A percentile compares a stretch with the other conserved stretches of the same genome.
phyloP scores from a whole-genome alignment of 805 yeast species.

The Candida tallmaniae region DNA sequence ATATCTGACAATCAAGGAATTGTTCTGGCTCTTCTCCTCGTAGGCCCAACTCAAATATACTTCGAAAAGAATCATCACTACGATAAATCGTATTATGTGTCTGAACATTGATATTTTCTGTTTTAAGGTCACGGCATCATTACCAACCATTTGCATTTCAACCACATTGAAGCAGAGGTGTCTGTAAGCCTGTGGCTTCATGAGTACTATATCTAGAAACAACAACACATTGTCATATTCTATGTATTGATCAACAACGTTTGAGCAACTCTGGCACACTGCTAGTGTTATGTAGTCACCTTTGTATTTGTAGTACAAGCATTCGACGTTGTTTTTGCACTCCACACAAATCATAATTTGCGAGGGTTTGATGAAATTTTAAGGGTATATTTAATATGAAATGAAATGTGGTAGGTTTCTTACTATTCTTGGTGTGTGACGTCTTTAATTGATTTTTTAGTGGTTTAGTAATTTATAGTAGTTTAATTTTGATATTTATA shows the following conservation, averaged over 20 bases:
- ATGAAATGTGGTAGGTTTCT: no score
- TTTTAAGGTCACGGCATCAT: neutral
- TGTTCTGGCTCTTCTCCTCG: constrained; percentile 57
- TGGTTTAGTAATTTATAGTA: no score
- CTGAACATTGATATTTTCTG: neutral
- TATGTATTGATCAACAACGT: constrained; percentile 83
- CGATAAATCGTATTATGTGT: constrained; percentile 2
- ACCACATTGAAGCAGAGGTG: constrained; percentile 78
- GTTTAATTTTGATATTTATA: no score
- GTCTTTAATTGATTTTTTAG: no score
- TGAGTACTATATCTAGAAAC: constrained; percentile 74
- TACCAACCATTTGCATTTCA: constrained; percentile 23
- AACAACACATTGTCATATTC: constrained; percentile 84
- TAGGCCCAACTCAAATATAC: constrained; percentile 91
- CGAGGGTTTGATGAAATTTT: no score
- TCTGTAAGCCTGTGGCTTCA: constrained; percentile 84
- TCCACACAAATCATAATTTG: constrained; percentile 96
- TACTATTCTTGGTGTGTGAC: no score
- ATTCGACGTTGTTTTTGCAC: constrained; percentile 58
- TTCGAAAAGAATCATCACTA: constrained; percentile 73
- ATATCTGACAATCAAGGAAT: constrained; percentile 18
- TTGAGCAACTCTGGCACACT: constrained; percentile 65
- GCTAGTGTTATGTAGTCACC: constrained; percentile 77
- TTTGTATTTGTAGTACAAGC: constrained; percentile 68
- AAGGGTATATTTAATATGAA: no score